These are phyloP conservation scores for Knufia fluminis DNA, from an alignment of 2,329 filamentous ascomycete species.

Conservation along the genomic window DNA sequence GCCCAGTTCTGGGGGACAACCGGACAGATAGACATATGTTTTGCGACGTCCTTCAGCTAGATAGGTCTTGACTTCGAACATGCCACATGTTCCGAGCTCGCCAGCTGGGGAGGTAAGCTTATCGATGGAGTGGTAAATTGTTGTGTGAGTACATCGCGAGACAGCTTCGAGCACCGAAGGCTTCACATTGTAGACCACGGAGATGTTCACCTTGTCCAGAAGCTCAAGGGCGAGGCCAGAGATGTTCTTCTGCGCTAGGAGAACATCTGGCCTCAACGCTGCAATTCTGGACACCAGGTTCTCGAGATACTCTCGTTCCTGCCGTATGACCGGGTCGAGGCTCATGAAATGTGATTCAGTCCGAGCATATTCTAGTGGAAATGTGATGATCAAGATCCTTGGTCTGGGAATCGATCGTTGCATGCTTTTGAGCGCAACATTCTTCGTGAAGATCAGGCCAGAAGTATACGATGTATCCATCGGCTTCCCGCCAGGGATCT, in stretches of 20 bases:
- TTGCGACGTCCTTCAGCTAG: constrained; percentile 78
- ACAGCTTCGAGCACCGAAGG: constrained; percentile 92
- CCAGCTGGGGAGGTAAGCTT: constrained; percentile 72
- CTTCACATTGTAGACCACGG: constrained; percentile 95
- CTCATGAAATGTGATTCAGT: constrained; percentile 97
- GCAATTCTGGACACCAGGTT: constrained; percentile 89
- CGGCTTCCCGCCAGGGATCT: constrained; percentile 81
- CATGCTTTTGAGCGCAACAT: constrained; percentile 94
- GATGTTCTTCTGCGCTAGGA: constrained; percentile 88
- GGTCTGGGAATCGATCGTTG: constrained; percentile 73
- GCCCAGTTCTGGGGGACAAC: constrained; percentile 78
- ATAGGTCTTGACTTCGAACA: constrained; percentile 93
- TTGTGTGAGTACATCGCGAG: constrained; percentile 80
- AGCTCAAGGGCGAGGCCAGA: constrained; percentile 85
- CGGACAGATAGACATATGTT: constrained; percentile 91
- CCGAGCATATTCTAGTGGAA: constrained; percentile 89
- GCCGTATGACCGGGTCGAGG: constrained; percentile 87
- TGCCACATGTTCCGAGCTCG: constrained; percentile 68
- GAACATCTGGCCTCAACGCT: constrained; percentile 70
- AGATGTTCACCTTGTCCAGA: constrained; percentile 77
- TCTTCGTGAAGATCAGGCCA: constrained; percentile 94
- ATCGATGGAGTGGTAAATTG: constrained; percentile 89
- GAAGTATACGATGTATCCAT: constrained; percentile 94
- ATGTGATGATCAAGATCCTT: constrained; percentile 84
- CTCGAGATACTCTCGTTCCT: constrained; percentile 86